These are phyloP conservation scores for Xylaria cubensis DNA, from an alignment of 495 filamentous ascomycete species.

Conservation along the genomic window DNA sequence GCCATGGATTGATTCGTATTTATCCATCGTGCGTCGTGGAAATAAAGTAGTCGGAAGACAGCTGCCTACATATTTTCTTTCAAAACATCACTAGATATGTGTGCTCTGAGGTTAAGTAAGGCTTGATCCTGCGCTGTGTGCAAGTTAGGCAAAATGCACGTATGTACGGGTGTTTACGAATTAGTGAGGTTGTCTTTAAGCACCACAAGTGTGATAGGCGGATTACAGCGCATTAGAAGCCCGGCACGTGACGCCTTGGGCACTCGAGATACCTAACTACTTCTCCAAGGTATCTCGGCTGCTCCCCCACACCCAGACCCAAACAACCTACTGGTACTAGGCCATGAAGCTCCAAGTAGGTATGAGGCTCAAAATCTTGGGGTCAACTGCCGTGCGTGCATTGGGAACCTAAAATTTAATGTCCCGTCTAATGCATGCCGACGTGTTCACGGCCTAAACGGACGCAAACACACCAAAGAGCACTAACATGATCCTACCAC, in stretches of 20 bases:
- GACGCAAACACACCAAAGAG: background rate
- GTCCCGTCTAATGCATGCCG: background rate
- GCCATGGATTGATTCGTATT: constrained; percentile 52
- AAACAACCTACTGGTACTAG: background rate
- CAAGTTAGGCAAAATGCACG: background rate
- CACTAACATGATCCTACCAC: background rate
- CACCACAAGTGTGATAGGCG: background rate
- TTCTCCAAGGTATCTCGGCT: background rate
- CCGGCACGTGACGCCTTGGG: constrained; percentile 20
- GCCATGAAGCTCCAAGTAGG: background rate
- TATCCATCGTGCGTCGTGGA: constrained; percentile 43
- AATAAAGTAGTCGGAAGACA: background rate
- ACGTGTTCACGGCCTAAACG: background rate
- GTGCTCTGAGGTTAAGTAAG: background rate
- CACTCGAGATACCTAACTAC: background rate
- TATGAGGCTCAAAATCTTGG: constrained; percentile 22
- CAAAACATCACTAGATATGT: no score
- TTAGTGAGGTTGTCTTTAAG: background rate
- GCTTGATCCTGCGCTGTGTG: background rate
- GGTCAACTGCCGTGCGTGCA: background rate
- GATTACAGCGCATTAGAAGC: background rate
- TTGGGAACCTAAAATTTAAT: background rate
- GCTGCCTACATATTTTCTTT: constrained; percentile 22
- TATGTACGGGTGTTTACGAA: background rate
- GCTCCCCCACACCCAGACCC: background rate